Evolutionary conservation across 2,329 filamentous ascomycete species (phyloP).

Genomic region (Fusarium haematococcum): DNA sequence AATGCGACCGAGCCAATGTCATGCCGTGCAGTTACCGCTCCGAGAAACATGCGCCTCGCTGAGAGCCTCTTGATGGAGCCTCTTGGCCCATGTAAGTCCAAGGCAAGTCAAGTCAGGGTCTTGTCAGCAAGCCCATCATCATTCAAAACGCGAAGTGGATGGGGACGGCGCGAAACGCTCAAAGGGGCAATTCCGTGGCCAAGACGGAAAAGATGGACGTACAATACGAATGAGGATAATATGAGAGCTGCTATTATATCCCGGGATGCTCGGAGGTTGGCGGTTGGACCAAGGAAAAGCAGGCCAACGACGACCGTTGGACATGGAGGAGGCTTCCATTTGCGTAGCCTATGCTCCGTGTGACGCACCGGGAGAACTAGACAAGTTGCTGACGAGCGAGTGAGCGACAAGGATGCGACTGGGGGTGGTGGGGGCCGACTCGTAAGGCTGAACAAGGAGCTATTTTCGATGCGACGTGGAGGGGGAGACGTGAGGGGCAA

Average conservation of each 20-base stretch:
- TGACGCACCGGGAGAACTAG: slow-evolving; percentile 15
- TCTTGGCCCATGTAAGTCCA: slow-evolving; percentile 2
- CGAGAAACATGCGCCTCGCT: not conserved
- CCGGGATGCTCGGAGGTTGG: not conserved
- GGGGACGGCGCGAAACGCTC: slow-evolving; percentile 8
- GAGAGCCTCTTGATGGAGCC: slow-evolving; percentile 3
- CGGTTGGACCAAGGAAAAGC: slow-evolving; percentile 2
- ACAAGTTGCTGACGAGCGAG: slow-evolving; percentile 23
- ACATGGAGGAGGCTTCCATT: slow-evolving; percentile 24
- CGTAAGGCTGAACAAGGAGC: slow-evolving; percentile 46
- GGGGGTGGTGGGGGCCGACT: slow-evolving; percentile 36
- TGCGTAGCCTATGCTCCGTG: slow-evolving; percentile 20
- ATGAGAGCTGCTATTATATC: slow-evolving; percentile 15
- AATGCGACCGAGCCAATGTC: slow-evolving; percentile 23
- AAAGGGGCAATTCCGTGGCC: slow-evolving; percentile 5
- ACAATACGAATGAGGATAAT: slow-evolving; percentile 1
- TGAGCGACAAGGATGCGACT: slow-evolving; percentile 32
- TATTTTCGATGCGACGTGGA: slow-evolving; percentile 25
- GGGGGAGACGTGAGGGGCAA: slow-evolving; percentile 5
- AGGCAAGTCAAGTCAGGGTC: slow-evolving; percentile 29
- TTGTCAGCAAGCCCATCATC: slow-evolving; percentile 31
- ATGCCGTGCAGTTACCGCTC: slow-evolving; percentile 4
- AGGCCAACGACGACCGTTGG: slow-evolving; percentile 4
- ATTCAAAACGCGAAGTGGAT: slow-evolving; percentile 21
- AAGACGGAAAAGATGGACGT: slow-evolving; percentile 2